Conservation (phyloP, 371 early-diverging fungal genomes). For the Mucor sp. region DNA sequence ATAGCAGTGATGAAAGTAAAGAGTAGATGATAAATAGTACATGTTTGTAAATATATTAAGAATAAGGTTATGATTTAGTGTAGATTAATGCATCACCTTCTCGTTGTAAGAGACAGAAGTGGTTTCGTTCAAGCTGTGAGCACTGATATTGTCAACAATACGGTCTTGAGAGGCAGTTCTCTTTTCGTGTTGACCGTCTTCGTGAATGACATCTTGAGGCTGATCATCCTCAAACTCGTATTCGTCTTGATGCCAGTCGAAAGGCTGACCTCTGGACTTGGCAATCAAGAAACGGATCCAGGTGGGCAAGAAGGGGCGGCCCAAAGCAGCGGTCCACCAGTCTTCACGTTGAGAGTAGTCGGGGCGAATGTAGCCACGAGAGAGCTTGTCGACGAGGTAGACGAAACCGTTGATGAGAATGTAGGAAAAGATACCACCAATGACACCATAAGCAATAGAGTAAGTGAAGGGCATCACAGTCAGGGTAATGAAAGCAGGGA, state of each 20-base stretch:
- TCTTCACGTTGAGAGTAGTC: slow-evolving; percentile 51
- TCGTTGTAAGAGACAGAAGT: slow-evolving; percentile 9
- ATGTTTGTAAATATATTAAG: background rate
- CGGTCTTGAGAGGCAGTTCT: slow-evolving; percentile 12
- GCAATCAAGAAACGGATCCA: slow-evolving; percentile 45
- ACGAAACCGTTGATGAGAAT: slow-evolving; percentile 60
- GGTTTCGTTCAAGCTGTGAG: slow-evolving; percentile 13
- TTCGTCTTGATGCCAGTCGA: slow-evolving; percentile 39
- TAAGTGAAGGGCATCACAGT: slow-evolving; percentile 79
- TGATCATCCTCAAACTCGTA: slow-evolving; percentile 32
- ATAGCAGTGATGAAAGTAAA: background rate
- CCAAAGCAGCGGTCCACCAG: slow-evolving; percentile 47
- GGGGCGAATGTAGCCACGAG: slow-evolving; percentile 53
- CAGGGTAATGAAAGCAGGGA: slow-evolving; percentile 78
- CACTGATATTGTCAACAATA: slow-evolving; percentile 14
- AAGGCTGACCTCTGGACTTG: slow-evolving; percentile 28
- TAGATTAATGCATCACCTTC: slow-evolving; percentile 4
- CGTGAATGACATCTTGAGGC: slow-evolving; percentile 1
- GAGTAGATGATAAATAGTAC: background rate
- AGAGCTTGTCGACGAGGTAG: slow-evolving; percentile 47
- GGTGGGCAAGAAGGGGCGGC: slow-evolving; percentile 35
- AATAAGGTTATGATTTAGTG: background rate
- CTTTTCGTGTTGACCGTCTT: slow-evolving; percentile 4
- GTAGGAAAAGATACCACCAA: slow-evolving; percentile 64
- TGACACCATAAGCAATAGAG: slow-evolving; percentile 73